Evolutionary conservation across 129 eudicot species (phyloP).

Genomic region (Solidago caesia): DNA sequence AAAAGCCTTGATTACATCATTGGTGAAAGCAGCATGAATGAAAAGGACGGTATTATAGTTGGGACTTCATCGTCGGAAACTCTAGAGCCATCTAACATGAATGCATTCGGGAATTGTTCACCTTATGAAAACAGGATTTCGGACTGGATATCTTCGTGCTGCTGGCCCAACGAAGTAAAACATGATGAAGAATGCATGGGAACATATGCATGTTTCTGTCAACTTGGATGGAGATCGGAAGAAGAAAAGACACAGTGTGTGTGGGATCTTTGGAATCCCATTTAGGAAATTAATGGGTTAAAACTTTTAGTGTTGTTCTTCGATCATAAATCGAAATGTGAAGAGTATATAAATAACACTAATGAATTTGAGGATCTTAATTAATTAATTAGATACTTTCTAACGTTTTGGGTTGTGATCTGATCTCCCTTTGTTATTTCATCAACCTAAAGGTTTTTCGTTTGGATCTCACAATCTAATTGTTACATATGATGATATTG

Average conservation of each 20-base stretch:
- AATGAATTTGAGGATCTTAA: neutral
- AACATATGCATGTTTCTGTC: slow-evolving; percentile 25
- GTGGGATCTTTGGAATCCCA: slow-evolving; percentile 53
- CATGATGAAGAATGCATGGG: slow-evolving; percentile 28
- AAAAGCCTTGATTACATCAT: slow-evolving; percentile 14
- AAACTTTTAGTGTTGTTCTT: neutral
- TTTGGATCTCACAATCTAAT: no score
- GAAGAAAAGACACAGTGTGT: slow-evolving; percentile 25
- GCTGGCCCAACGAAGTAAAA: slow-evolving; percentile 27
- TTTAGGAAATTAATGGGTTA: slow-evolving; percentile 35
- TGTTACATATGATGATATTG: no score
- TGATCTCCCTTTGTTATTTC: no score
- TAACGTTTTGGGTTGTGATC: no score
- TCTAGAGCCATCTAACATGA: slow-evolving; percentile 10
- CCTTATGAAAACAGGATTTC: slow-evolving; percentile 45
- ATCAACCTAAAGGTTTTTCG: no score
- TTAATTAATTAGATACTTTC: neutral
- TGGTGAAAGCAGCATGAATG: slow-evolving; percentile 18
- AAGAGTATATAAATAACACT: slow-evolving; percentile 14
- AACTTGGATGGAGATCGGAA: slow-evolving; percentile 33
- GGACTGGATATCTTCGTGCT: slow-evolving; percentile 41
- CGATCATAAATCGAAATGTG: neutral
- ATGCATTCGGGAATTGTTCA: slow-evolving; percentile 30
- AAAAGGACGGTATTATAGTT: slow-evolving; percentile 21
- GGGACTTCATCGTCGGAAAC: slow-evolving; percentile 27